Evolutionary conservation across 371 early-diverging fungal genomes (phyloP).

Genomic region (Mortierella sp.): DNA sequence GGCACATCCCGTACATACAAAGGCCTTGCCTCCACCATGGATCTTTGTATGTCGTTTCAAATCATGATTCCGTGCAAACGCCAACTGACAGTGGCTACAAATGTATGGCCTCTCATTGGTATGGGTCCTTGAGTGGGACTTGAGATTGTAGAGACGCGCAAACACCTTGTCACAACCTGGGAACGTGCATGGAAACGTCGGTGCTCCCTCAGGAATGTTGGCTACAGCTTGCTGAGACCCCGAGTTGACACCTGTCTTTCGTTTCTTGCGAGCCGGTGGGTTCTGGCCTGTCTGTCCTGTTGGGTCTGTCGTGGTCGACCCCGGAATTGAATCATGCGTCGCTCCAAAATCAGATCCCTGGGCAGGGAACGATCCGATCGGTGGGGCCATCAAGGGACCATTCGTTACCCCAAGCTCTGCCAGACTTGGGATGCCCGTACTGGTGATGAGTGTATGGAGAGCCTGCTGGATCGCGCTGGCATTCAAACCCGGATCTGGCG

Average conservation of each 20-base stretch:
- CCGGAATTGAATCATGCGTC: neutral
- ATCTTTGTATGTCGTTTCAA: constrained; percentile 85
- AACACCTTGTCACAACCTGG: constrained; percentile 79
- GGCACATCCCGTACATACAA: constrained; percentile 80
- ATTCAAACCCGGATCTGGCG: neutral
- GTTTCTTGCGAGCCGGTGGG: constrained; percentile 1
- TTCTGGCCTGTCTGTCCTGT: neutral
- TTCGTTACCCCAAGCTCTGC: neutral
- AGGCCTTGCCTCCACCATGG: constrained; percentile 84
- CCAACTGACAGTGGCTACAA: constrained; percentile 75
- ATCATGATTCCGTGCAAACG: constrained; percentile 89
- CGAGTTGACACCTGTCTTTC: constrained; percentile 5
- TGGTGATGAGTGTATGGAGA: neutral
- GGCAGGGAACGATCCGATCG: constrained; percentile 1
- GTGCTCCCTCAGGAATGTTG: constrained; percentile 39
- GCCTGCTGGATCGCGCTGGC: neutral
- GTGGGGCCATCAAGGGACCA: neutral
- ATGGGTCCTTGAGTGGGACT: constrained; percentile 82
- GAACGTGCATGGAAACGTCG: constrained; percentile 65
- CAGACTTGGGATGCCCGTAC: neutral
- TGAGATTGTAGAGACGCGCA: constrained; percentile 79
- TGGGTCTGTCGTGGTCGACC: neutral
- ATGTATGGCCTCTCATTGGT: constrained; percentile 81
- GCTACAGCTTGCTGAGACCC: constrained; percentile 40
- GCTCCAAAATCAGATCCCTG: constrained; percentile 4